Conservation (phyloP, 306 rosid species). For the Prunus persica region DNA sequence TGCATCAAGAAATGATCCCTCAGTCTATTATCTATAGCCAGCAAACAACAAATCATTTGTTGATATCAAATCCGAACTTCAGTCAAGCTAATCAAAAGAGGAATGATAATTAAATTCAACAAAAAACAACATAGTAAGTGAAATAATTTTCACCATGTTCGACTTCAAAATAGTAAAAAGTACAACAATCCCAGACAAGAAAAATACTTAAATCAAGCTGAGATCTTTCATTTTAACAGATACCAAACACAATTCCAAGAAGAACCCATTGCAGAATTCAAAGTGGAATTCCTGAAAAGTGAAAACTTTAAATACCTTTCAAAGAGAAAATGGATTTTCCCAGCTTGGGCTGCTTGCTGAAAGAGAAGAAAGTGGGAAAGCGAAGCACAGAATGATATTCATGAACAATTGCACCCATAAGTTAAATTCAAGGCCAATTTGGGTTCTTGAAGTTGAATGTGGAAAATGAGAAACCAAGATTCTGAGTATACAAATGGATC, state of each 20-base stretch:
- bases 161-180: not conserved
- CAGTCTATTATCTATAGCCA: slow-evolving; percentile 22
- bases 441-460: not conserved
- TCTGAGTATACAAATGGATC: not conserved
- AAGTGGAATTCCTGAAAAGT: not conserved
- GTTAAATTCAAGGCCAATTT: slow-evolving; percentile 15
- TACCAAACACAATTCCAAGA: not conserved
- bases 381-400: slow-evolving; percentile 29
- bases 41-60: slow-evolving; percentile 12
- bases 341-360: slow-evolving; percentile 26
- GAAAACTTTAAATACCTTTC: slow-evolving; percentile 33
- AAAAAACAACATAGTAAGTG: not conserved
- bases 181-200: too few relatives aligned
- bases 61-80: not conserved
- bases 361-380: slow-evolving; percentile 27
- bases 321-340: slow-evolving; percentile 32
- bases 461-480: slow-evolving; percentile 2
- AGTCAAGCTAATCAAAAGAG: not conserved
- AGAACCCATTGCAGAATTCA: not conserved
- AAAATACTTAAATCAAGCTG: not conserved
- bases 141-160: too few relatives aligned
- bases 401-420: slow-evolving; percentile 34
- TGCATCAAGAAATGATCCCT: slow-evolving; percentile 58
- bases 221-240: not conserved
- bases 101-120: not conserved